These are phyloP conservation scores for Plantago coronopus DNA, from an alignment of 305 asterid genomes.

Conservation along the genomic window DNA sequence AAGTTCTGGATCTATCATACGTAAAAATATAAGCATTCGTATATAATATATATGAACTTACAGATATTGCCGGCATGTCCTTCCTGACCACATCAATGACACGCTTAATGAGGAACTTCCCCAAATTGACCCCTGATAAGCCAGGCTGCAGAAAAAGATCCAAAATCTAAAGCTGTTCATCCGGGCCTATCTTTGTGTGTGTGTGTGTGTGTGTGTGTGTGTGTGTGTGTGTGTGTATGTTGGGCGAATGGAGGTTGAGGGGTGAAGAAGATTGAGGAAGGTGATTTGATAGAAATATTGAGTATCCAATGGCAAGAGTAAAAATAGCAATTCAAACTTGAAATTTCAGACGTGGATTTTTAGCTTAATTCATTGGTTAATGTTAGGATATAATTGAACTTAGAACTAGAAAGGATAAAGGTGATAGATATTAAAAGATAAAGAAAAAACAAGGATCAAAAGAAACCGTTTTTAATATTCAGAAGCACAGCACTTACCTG, in stretches of 20 bases:
- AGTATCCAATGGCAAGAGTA: too few relatives aligned
- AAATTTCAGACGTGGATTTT: too few relatives aligned
- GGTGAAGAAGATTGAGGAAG: not conserved
- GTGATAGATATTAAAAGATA: not conserved
- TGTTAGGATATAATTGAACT: not conserved
- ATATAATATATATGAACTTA: conserved; percentile 35
- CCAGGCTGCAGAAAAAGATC: conserved; percentile 64
- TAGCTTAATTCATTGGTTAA: too few relatives aligned
- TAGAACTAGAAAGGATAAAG: not conserved
- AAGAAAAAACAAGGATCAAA: not conserved
- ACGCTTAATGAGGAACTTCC: conserved; percentile 88
- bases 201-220: not conserved
- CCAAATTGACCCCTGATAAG: conserved; percentile 85
- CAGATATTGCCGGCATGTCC: conserved; percentile 79
- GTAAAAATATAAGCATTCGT: not conserved
- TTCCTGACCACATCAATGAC: conserved; percentile 86
- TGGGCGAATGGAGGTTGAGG: not conserved
- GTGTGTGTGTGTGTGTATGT: too few relatives aligned
- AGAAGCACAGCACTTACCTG: conserved; percentile 47
- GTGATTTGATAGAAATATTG: not conserved
- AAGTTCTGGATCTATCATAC: not conserved
- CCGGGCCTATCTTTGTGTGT: not conserved
- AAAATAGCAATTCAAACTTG: too few relatives aligned
- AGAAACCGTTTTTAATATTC: not conserved
- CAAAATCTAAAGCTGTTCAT: too few relatives aligned